Evolutionary conservation across 2,329 filamentous ascomycete species (phyloP).

Genomic region (Pleoardoris graminearum): DNA sequence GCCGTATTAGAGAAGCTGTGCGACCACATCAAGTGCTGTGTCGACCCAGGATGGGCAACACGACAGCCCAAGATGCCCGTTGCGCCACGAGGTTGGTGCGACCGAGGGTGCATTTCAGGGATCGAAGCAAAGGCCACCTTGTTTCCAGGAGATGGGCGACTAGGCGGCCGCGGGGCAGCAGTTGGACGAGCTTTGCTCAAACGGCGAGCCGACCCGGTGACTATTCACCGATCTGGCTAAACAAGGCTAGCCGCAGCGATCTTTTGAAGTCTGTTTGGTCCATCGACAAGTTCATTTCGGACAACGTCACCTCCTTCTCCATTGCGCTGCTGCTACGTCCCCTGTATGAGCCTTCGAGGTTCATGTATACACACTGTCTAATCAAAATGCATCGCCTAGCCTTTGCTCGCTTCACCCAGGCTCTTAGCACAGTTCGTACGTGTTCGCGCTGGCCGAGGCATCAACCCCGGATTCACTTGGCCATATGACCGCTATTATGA

Average conservation of each 20-base stretch:
- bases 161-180: conserved; percentile 19
- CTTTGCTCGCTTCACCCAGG: not conserved
- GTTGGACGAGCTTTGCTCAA: conserved; percentile 27
- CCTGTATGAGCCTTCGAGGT: not conserved
- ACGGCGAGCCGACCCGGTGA: conserved; percentile 37
- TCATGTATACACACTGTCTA: not conserved
- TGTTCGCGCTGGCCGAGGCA: not conserved
- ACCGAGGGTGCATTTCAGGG: not conserved
- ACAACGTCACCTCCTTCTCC: conserved; percentile 8
- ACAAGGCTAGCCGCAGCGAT: conserved; percentile 25
- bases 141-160: conserved; percentile 11
- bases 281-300: conserved; percentile 17
- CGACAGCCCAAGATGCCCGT: conserved; percentile 20
- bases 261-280: conserved; percentile 12
- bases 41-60: conserved; percentile 3
- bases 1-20: conserved; percentile 20
- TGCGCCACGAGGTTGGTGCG: conserved; percentile 11
- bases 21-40: conserved; percentile 14
- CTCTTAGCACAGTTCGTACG: not conserved
- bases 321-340: conserved; percentile 1
- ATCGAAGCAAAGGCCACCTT: conserved; percentile 5
- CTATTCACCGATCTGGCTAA: conserved; percentile 18
- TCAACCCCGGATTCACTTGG: not conserved
- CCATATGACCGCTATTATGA: conserved; percentile 4
- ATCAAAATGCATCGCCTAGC: conserved; percentile 2